Percentiles rank a stretch among this genome's conserved stretches.
These are phyloP conservation scores for Aquilaria yunnanensis DNA, from an alignment of 345 rosid genomes.

Conservation along the genomic window DNA sequence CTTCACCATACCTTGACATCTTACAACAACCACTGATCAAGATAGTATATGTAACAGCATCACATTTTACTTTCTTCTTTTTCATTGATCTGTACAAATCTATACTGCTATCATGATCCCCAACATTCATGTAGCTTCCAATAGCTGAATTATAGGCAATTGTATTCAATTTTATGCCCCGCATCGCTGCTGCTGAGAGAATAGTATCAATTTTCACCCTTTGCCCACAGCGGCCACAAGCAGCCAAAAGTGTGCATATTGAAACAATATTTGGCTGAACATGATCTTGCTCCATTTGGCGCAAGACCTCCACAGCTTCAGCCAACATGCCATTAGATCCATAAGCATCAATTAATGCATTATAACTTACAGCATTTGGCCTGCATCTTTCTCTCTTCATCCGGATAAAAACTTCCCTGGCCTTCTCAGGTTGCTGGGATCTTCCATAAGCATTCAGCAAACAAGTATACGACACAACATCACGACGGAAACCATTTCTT, in stretches of 20 bases:
- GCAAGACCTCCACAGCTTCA: slow-evolving; percentile 70
- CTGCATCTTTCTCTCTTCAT: slow-evolving; percentile 62
- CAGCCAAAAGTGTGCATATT: slow-evolving; percentile 75
- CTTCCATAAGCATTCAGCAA: slow-evolving; percentile 90
- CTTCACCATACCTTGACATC: slow-evolving; percentile 67
- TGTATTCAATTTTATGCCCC: slow-evolving; percentile 72
- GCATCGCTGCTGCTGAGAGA: slow-evolving; percentile 69
- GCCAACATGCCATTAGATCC: slow-evolving; percentile 75
- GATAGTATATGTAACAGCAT: slow-evolving; percentile 75
- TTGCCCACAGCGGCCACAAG: slow-evolving; percentile 69
- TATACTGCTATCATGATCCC: slow-evolving; percentile 67
- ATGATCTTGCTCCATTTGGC: slow-evolving; percentile 80
- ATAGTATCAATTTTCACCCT: slow-evolving; percentile 74
- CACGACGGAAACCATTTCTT: slow-evolving; percentile 55
- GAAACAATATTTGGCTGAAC: slow-evolving; percentile 70
- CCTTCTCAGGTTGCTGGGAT: slow-evolving; percentile 67
- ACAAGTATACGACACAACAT: slow-evolving; percentile 75
- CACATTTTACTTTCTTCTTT: slow-evolving; percentile 51
- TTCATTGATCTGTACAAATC: slow-evolving; percentile 68
- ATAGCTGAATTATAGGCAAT: slow-evolving; percentile 85
- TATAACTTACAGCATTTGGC: slow-evolving; percentile 74
- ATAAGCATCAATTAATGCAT: slow-evolving; percentile 87
- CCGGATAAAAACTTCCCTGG: slow-evolving; percentile 64
- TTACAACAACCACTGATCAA: slow-evolving; percentile 72
- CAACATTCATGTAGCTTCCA: slow-evolving; percentile 78